These are phyloP conservation scores for Colletotrichum sp. DNA, from an alignment of 2,329 filamentous ascomycete genomes.

Conservation along the genomic window DNA sequence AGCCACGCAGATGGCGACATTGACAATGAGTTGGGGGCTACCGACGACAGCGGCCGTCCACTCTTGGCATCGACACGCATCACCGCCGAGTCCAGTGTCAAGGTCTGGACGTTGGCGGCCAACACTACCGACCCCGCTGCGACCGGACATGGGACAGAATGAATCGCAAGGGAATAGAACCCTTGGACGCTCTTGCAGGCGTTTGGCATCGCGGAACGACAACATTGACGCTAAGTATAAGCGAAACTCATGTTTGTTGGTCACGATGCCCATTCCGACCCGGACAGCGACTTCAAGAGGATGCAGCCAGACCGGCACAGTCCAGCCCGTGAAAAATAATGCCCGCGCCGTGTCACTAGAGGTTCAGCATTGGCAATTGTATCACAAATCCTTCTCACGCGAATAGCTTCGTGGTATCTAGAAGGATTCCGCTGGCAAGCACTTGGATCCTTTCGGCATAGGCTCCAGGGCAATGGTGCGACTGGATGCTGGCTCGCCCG, in stretches of 20 bases:
- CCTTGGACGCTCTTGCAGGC: not conserved
- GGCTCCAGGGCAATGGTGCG: not conserved
- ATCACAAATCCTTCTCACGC: not conserved
- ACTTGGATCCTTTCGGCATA: not conserved
- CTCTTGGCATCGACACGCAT: conserved; percentile 16
- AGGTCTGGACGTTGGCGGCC: conserved; percentile 17
- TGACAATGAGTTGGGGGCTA: not conserved
- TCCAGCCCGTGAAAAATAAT: not conserved
- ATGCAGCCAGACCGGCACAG: not conserved
- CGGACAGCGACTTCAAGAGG: not conserved
- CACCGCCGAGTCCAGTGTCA: conserved; percentile 18
- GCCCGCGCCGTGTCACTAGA: not conserved
- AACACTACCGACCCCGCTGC: not conserved
- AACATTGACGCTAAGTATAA: not conserved
- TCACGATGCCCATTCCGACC: not conserved
- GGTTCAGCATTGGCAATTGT: not conserved
- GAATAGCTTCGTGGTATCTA: not conserved
- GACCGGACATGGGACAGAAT: not conserved
- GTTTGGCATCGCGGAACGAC: not conserved
- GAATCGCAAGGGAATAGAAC: not conserved
- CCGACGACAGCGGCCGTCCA: conserved; percentile 9
- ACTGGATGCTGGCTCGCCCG: not conserved
- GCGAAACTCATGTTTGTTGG: not conserved
- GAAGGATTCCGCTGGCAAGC: not conserved
- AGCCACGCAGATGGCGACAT: conserved; percentile 27